Evolutionary conservation across 805 yeast species (phyloP), one percentile per base, ranked within the genome.

Genomic region (Cyberlindnera mycetangii): DNA sequence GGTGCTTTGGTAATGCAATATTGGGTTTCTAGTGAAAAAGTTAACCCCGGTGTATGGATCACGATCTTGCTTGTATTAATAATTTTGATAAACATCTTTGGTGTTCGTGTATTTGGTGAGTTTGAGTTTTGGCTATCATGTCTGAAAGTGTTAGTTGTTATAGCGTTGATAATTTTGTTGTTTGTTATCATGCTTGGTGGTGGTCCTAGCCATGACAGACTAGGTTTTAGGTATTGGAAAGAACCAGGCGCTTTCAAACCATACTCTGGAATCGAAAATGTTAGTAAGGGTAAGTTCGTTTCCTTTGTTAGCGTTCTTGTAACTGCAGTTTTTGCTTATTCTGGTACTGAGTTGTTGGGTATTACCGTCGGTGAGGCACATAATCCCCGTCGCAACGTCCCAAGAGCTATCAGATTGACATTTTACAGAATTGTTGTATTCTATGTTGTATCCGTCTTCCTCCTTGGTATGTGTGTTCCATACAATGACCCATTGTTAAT

Each of bases 151-250:
- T 74, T 55, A 71, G 83, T 81, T 81, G 68, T 54, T 6, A 19
- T 50, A 11, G 53, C 40, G 3, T 19, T 50, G 16, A 50, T 50
- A 24, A 4, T 50, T 86, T 47, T 83, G 41, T 68, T 84, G 42
- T 72, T 84, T 51, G 67, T 81, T 45, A 75, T 85, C 48, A 82
- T 84, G 67, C 68, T 81, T 44, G 95, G 95, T 48, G 95, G 93
- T 43, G 86, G 81, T 22, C 90, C 92, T 51, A 71, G 72, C 34
- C 83, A 81, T 55, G 89, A 84, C 54, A 74, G 92, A 63, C 64
- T 77, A 27, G 92, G 90, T 1, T 85, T 83, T 67, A 72, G 85
- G 55, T 84, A 70, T 60, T 84, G 88, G 87, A 62, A 71, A 35
- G 58, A 77, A 49, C 89, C 89, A 0, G 90, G 89, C 49, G 83